These are phyloP conservation scores for Trifolium repens DNA, from an alignment of 306 rosid genomes.

Conservation along the genomic window DNA sequence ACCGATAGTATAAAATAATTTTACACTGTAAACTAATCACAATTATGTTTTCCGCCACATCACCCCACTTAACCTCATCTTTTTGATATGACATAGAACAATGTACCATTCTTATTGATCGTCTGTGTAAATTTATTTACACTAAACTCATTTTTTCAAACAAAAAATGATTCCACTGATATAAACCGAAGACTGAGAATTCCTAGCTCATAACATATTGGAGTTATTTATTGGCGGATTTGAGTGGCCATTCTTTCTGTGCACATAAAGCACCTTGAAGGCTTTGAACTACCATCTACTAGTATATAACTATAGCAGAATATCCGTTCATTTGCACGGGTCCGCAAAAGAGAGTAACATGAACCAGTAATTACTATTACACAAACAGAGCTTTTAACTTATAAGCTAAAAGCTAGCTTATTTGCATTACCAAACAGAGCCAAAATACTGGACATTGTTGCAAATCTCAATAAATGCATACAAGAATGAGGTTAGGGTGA, in stretches of 20 bases:
- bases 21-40: too few species aligned
- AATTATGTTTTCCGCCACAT: too few species aligned
- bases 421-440: too few species aligned
- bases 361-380: constrained; percentile 30
- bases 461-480: constrained; percentile 41
- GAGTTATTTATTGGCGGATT: background rate
- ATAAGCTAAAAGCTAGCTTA: too few species aligned
- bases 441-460: constrained; percentile 18
- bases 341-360: constrained; percentile 10
- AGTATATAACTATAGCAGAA: background rate
- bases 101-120: too few species aligned
- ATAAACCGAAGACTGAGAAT: background rate
- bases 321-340: background rate
- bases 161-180: background rate
- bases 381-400: too few species aligned
- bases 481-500: constrained; percentile 40
- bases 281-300: background rate
- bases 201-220: background rate
- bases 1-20: too few species aligned
- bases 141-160: background rate
- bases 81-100: too few species aligned
- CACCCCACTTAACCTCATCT: too few species aligned
- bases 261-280: constrained; percentile 9
- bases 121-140: too few species aligned
- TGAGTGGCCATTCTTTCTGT: background rate